Percentiles rank a stretch among this genome's conserved stretches.
These are phyloP conservation scores for Quercus ilex DNA, from an alignment of 306 rosid genomes.

Conservation along the genomic window DNA sequence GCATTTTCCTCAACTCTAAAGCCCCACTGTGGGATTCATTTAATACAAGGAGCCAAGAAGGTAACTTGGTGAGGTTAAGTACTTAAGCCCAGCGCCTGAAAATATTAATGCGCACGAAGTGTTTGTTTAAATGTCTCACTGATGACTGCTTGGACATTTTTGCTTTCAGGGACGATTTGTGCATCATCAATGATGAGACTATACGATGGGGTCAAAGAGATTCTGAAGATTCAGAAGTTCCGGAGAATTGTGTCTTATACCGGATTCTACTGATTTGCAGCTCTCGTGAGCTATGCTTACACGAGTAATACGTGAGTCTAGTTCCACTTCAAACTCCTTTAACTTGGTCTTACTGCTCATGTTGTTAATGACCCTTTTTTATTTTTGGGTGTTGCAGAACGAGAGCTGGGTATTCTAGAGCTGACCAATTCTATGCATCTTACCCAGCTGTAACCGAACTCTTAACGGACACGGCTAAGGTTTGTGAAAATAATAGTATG, in stretches of 20 bases:
- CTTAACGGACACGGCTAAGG: conserved; percentile 80
- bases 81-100: background rate
- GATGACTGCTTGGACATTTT: conserved; percentile 11
- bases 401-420: conserved; percentile 94
- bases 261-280: conserved; percentile 73
- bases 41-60: background rate
- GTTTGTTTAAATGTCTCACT: conserved; percentile 27
- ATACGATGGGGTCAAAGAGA: conserved; percentile 50
- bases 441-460: conserved; percentile 96
- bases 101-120: conserved; percentile 3
- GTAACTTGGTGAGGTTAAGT: background rate
- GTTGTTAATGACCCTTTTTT: conserved; percentile 2
- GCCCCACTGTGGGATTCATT: background rate
- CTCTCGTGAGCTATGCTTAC: conserved; percentile 65
- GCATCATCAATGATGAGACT: conserved; percentile 30
- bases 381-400: conserved; percentile 53
- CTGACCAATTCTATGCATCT: conserved; percentile 88
- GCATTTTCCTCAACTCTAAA: background rate
- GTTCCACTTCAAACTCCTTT: conserved; percentile 1
- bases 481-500: background rate
- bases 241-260: conserved; percentile 76
- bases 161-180: conserved; percentile 16
- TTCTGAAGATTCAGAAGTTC: conserved; percentile 76
- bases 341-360: background rate
- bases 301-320: conserved; percentile 71